A percentile compares a stretch with the other conserved stretches of the same genome.
These are phyloP conservation scores for Penicillium longicatenatum DNA, from an alignment of 495 filamentous ascomycete species.

Conservation along the genomic window DNA sequence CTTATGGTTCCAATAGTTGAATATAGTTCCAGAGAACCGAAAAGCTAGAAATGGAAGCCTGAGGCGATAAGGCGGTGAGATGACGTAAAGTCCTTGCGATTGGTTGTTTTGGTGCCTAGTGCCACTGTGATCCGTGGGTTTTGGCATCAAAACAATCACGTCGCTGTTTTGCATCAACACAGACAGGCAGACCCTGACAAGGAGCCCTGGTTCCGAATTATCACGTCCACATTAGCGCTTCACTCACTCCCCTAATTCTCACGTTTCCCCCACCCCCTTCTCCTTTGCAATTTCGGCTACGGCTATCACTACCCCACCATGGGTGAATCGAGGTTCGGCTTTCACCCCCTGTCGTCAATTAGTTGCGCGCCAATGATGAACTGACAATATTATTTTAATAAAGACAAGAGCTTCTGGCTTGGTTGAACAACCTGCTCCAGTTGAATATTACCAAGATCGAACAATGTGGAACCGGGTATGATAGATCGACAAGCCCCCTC, in stretches of 20 bases:
- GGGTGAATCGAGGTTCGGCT: conserved; percentile 56
- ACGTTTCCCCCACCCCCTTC: conserved; percentile 7
- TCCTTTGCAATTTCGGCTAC: conserved; percentile 10
- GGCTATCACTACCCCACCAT: conserved; percentile 47
- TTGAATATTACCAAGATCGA: conserved; percentile 98
- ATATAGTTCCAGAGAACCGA: background rate
- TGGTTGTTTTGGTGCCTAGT: conserved; percentile 32
- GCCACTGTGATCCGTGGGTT: conserved; percentile 42
- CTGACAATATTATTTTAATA: conserved; percentile 11
- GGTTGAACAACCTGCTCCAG: conserved; percentile 96
- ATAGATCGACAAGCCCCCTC: conserved; percentile 33
- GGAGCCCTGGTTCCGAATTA: conserved; percentile 20
- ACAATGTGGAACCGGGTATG: conserved; percentile 98
- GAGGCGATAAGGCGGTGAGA: conserved; percentile 20
- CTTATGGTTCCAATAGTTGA: background rate
- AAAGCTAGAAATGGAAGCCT: background rate
- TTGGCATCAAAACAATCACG: conserved; percentile 47
- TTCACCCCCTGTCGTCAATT: conserved; percentile 20
- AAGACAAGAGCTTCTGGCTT: conserved; percentile 95
- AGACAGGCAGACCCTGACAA: conserved; percentile 25
- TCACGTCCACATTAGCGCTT: background rate
- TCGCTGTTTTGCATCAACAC: conserved; percentile 31
- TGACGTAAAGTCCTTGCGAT: conserved; percentile 31
- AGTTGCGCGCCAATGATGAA: background rate
- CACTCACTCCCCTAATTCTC: conserved; percentile 1